Base-by-base conservation (phyloP, 306 rosid species). In the Coriaria nepalensis region DNA sequence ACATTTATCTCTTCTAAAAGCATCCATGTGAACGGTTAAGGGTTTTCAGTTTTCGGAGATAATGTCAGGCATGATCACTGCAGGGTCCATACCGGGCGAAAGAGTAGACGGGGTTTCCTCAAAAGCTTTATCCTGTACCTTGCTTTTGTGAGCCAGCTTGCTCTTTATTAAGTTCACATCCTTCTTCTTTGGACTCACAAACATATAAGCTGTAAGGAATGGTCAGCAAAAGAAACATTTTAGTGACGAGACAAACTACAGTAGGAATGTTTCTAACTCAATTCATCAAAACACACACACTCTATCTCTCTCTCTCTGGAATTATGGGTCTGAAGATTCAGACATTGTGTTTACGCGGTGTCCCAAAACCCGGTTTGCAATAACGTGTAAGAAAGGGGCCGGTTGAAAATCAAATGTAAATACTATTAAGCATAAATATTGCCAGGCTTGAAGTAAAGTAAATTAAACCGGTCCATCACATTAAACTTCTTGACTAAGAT, bases 161-260 rank as follows among this genome's bases (percentile, higher is more conserved):
- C 50, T 40, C 32, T 55, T 65, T 55, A 32, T 37, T 40, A 55
- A 60, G 53, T 46, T 50, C 11, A 55, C 40, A 6, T 78, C 83
- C 72, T 67, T 74, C 70, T 46, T 74, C 61, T 62, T 76, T 39
- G 79, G 70, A 20, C 66, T 61, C 44, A 69, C 67, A 68, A 87
- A 83, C 41, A 87, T 66, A 69, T 57, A 87, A 56, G 87, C 94
- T 87, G 81, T 60, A 63, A 57, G 46, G 52, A 47, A 15, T 50
- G 29, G 29, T 20, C 1, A 20, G 29, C 29, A 20, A 20, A 20
- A 20, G 29, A 20, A 20, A 20, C 29, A 1, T 20, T 20, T 20
- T 20, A 1, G 29, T 3, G 3, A 20, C 3, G 37, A 41, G 61
- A 57, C 40, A 65, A 20, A 64, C 47, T 47, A 46, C 45, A 52